phyloP scores from a whole-genome alignment of 352 stramenopile species.

The Pythium diclinum region DNA sequence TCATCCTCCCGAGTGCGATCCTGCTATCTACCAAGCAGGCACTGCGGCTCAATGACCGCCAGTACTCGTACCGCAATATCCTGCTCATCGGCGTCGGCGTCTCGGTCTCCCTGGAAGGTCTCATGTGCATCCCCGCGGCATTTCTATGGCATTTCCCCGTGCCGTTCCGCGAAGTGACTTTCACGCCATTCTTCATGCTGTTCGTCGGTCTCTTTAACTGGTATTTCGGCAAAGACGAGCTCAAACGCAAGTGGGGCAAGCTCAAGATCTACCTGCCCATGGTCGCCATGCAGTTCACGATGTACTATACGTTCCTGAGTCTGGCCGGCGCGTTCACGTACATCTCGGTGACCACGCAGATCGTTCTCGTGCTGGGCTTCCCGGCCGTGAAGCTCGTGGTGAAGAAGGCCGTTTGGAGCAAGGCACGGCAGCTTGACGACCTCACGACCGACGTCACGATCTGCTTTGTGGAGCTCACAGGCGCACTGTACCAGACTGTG shows the following conservation, averaged over 20 bases:
- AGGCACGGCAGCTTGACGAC: slow-evolving; percentile 35
- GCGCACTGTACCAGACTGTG: slow-evolving; percentile 31
- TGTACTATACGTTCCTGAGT: slow-evolving; percentile 26
- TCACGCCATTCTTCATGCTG: slow-evolving; percentile 5
- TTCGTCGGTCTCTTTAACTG: slow-evolving; percentile 12
- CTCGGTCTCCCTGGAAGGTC: slow-evolving; percentile 5
- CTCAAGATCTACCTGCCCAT: slow-evolving; percentile 13
- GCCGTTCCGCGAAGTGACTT: slow-evolving; percentile 20
- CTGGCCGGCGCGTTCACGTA: slow-evolving; percentile 29
- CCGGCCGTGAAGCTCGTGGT: slow-evolving; percentile 26
- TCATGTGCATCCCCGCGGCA: slow-evolving; percentile 15
- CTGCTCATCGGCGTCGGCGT: slow-evolving; percentile 2
- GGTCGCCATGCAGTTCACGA: slow-evolving; percentile 9
- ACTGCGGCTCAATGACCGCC: slow-evolving; percentile 8
- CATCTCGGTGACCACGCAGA: slow-evolving; percentile 24
- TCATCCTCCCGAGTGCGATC: slow-evolving; percentile 5
- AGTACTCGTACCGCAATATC: slow-evolving; percentile 15
- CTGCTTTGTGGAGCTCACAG: slow-evolving; percentile 38
- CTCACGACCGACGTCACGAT: slow-evolving; percentile 46
- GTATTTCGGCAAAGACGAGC: slow-evolving; percentile 8
- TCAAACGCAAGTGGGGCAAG: slow-evolving; percentile 2
- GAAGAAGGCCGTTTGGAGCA: slow-evolving; percentile 31
- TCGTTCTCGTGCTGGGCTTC: slow-evolving; percentile 28
- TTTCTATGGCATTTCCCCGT: slow-evolving; percentile 25
- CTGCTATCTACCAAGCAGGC: slow-evolving; percentile 16